Percentiles rank a stretch among this genome's conserved stretches.
phyloP scores from a whole-genome alignment of 2,329 filamentous ascomycete species.

The Curvularia sp. region DNA sequence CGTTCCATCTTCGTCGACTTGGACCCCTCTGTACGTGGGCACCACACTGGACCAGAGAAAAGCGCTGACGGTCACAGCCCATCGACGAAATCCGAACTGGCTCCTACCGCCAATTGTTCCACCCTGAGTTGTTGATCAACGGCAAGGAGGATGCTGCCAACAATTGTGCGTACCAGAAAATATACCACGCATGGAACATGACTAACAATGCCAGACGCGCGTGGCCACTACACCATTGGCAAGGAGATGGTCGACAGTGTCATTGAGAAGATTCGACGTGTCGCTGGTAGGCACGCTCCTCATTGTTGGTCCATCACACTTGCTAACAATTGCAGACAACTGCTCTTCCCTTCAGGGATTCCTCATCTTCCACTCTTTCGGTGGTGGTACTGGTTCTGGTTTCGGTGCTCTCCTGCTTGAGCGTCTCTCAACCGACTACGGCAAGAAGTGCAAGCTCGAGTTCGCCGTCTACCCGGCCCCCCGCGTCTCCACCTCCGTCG shows the following conservation, averaged over 20 bases:
- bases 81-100: constrained; percentile 78
- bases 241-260: constrained; percentile 78
- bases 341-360: constrained; percentile 76
- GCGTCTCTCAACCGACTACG: constrained; percentile 75
- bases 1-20: constrained; percentile 76
- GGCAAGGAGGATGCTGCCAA: constrained; percentile 80
- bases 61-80: constrained; percentile 53
- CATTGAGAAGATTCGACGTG: constrained; percentile 73
- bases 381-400: constrained; percentile 75
- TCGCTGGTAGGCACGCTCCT: constrained; percentile 62
- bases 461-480: constrained; percentile 76
- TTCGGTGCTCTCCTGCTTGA: constrained; percentile 76
- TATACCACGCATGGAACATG: not conserved
- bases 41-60: not conserved
- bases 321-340: constrained; percentile 63
- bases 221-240: constrained; percentile 78
- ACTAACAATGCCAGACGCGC: constrained; percentile 61
- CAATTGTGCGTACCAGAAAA: constrained; percentile 63
- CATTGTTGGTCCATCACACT: not conserved
- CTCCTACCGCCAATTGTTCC: constrained; percentile 72
- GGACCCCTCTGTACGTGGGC: constrained; percentile 66
- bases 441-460: constrained; percentile 80
- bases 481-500: constrained; percentile 72
- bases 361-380: constrained; percentile 77
- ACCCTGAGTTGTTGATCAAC: constrained; percentile 74